Conservation (phyloP, 2,329 filamentous ascomycete genomes). For the Coleophoma eucalyptorum region DNA sequence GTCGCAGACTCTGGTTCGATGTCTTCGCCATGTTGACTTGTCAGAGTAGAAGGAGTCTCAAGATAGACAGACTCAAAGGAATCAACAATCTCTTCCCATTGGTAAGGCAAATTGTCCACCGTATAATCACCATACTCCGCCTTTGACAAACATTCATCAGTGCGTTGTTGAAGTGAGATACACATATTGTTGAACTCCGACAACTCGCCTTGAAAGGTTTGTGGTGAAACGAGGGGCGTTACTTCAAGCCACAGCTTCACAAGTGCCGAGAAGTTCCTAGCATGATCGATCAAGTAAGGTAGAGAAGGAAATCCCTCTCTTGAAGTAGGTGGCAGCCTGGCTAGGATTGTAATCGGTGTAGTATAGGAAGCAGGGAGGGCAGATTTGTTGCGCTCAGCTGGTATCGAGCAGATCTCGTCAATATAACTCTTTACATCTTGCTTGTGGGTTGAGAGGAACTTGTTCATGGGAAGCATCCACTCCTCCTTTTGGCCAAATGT, state of each 20-base stretch:
- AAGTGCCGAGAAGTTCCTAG: constrained; percentile 78
- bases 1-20: not conserved
- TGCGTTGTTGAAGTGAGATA: constrained; percentile 23
- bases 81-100: constrained; percentile 24
- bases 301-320: constrained; percentile 91
- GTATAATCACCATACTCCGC: constrained; percentile 20
- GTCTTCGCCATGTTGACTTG: not conserved
- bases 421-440: constrained; percentile 83
- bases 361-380: constrained; percentile 81
- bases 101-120: constrained; percentile 17
- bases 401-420: constrained; percentile 80
- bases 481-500: constrained; percentile 91
- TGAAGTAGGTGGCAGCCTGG: constrained; percentile 73
- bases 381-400: constrained; percentile 61
- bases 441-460: constrained; percentile 72
- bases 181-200: constrained; percentile 26
- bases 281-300: constrained; percentile 88
- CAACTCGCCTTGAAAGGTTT: constrained; percentile 23
- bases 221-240: constrained; percentile 16
- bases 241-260: constrained; percentile 75
- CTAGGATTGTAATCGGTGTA: constrained; percentile 86
- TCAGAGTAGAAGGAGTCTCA: not conserved
- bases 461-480: constrained; percentile 99
- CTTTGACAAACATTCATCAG: constrained; percentile 26
- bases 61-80: constrained; percentile 11